Evolutionary conservation across 257 asterid genomes (phyloP), one percentile per base, ranked within the genome.

Genomic region (Solanum bulbocastanum): DNA sequence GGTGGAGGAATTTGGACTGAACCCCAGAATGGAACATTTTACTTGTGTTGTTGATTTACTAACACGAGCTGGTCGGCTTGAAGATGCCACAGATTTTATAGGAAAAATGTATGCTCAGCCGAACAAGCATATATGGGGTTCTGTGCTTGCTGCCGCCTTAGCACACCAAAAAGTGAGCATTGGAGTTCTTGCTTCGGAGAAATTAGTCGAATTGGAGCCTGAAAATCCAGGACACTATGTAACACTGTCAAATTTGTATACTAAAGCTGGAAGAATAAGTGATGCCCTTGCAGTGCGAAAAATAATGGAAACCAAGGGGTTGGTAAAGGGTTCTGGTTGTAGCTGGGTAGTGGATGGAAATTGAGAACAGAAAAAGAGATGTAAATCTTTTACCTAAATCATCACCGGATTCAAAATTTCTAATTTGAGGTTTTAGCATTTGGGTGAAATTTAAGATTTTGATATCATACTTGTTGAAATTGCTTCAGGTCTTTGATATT

Each of bases 171-270:
- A 86, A 10, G 37, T 90, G 16, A 82, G 73, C 37, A 27, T 83
- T 75, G 94, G 89, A 56, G 87, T 90, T 27, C 42, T 90, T 22
- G 94, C 82, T 36, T 74, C 82, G 10, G 91, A 92, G 76, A 83
- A 87, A 37, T 84, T 92, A 44, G 90, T 92, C 10, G 8, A 87
- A 10, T 71, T 90, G 90, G 94, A 92, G 66, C 90, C 93, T 36
- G 90, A 90, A 87, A 90, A 92, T 88, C 87, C 91, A 14, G 94
- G 94, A 86, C 92, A 92, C n/a, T 92, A 85, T 71, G 92, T 92
- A 83, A 90, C 92, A 58, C 65, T 92, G 27, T 92, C 93, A 44
- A 89, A 92, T 88, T 39, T 92, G 88, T 92, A 90, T 92, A 88
- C 90, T 68, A 87, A 72, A 90, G 89, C 88, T 83, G 92, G 91